Evolutionary conservation across 495 filamentous ascomycete genomes (phyloP), one percentile per base, ranked within the genome.

Genomic region (Tirmania nivea): DNA sequence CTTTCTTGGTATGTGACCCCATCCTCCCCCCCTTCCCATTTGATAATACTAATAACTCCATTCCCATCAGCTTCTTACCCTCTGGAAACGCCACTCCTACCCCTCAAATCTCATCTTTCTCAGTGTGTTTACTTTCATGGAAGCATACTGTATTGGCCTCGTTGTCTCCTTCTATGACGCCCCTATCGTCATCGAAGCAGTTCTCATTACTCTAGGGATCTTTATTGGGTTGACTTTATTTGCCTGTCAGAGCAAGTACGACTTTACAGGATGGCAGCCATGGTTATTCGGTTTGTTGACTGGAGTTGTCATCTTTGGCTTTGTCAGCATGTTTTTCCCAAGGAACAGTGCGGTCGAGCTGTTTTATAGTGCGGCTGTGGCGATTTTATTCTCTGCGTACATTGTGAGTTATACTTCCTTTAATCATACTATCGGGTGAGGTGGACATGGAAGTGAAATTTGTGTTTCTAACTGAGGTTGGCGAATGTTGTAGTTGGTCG

Each of bases 81-180:
- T 78, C 73, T 99, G 90, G 90, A 96, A 97, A 70, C 81, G 88
- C 63, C 90, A 95, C 66, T 88, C 82, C 1, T 99, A 99, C 69
- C 90, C 90, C 0, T 80, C 81, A 35, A 99, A 99, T 67, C 75
- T 99, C 0, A 70, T 94, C 48, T 96, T 96, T 76, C 78, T 99
- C 34, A 74, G 80, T 42, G 84, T 74, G 34, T 99, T 99, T 75
- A 99, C 90, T 2, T 71, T 84, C 0, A 68, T 94, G 31, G 90
- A 99, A 69, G 88, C 89, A 34, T 99, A 99, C 74, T 78, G 81
- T 52, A 81, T 99, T 69, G 83, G 78, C 55, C 86, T 96, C 55
- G 81, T 90, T 57, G 84, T 85, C 2, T 90, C 84, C 50, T 90
- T 86, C 71, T 95, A 86, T 70, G 67, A 87, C 14, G 73, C 77